Base-by-base conservation (phyloP, 2,329 filamentous ascomycete genomes). In the Biscogniauxia marginata region DNA sequence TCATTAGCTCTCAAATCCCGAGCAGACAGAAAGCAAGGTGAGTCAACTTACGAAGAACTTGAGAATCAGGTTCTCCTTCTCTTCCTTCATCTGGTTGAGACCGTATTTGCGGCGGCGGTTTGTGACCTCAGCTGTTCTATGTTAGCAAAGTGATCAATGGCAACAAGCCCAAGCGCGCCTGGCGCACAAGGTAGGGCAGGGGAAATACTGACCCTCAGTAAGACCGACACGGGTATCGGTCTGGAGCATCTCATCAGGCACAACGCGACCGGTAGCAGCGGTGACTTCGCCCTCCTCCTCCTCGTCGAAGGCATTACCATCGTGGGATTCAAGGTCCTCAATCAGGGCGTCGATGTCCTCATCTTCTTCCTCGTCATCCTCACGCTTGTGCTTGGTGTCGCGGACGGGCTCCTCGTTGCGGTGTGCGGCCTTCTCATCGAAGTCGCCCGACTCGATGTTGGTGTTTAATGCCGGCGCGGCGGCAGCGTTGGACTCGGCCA, bases 11-110 rank as follows among this genome's bases (percentile, higher is more conserved):
- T 8, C 21, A 1, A 18, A 7, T 51, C 50, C 50, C n/a, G 3
- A 18, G 18, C 22, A 5, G 3, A 21, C 11, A 9, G 4, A 20
- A 85, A 45, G 16, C 16, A 19, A 5, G 19, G 11, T 46, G 21
- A 30, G 34, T 18, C 49, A 57, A 54, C 67, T 57, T 61, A 69
- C 65, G 68, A 85, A 75, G 75, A 96, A 96, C 80, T 96, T 95
- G 69, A 95, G 81, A 59, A 93, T 75, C 56, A 92, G 69, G 70
- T 93, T 96, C 76, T 92, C 88, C 77, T 91, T 92, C 79, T 93
- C 89, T 77, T 96, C 90, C 76, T 90, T 92, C 89, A 96, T 91
- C 73, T 91, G 86, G 73, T 96, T 96, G 70, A 90, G 80, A 73
- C 91, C 91, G 72, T 87, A 90, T 74, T 85, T 86, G 73, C 83